phyloP scores from a whole-genome alignment of 257 asterid species.

The Cordia subcordata region DNA sequence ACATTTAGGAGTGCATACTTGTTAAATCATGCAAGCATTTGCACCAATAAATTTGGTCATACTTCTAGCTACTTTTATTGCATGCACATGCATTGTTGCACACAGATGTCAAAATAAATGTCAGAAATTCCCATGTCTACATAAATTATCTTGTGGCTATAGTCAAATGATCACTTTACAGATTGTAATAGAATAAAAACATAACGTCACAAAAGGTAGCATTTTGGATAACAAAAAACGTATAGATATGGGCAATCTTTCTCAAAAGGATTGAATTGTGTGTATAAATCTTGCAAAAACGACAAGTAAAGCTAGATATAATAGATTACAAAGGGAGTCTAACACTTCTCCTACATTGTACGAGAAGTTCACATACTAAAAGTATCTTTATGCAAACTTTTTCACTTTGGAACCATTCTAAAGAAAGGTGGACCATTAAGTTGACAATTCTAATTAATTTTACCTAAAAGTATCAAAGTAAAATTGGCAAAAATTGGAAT shows the following conservation, averaged over 20 bases:
- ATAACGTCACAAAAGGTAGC: constrained; percentile 4
- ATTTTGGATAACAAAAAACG: constrained; percentile 12
- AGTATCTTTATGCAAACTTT: no score
- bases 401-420: no score
- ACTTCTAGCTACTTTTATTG: constrained; percentile 29
- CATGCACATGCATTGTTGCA: constrained; percentile 40
- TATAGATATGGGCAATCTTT: background rate
- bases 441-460: no score
- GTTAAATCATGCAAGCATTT: constrained; percentile 14
- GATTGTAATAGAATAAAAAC: constrained; percentile 25
- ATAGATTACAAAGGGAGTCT: background rate
- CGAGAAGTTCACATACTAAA: no score
- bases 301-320: constrained; percentile 28
- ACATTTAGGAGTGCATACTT: constrained; percentile 5
- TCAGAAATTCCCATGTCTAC: background rate
- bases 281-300: background rate
- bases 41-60: constrained; percentile 14
- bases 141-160: constrained; percentile 21
- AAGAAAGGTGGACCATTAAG: no score
- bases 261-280: no score
- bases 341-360: no score
- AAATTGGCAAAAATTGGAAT: no score
- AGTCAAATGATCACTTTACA: constrained; percentile 39
- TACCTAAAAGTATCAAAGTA: no score
- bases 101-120: constrained; percentile 12